These are phyloP conservation scores for Colletotrichum sublineola DNA, from an alignment of 2,329 filamentous ascomycete genomes.

Conservation along the genomic window DNA sequence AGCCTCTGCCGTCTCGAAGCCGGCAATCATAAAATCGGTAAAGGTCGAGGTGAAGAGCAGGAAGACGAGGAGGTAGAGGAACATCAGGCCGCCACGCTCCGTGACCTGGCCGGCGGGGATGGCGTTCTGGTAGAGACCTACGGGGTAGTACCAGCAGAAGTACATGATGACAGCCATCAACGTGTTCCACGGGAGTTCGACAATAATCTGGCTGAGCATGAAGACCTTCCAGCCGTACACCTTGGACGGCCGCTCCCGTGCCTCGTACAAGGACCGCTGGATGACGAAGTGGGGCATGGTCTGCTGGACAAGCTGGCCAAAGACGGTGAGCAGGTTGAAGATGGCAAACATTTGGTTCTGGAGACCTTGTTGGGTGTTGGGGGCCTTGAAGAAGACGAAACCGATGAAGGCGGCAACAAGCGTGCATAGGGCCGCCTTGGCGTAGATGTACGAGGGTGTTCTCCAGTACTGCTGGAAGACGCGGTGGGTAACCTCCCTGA, in stretches of 20 bases:
- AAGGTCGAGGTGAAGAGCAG: constrained; percentile 87
- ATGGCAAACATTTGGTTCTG: constrained; percentile 90
- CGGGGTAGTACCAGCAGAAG: constrained; percentile 87
- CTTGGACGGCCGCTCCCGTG: constrained; percentile 86
- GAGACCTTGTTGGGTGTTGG: constrained; percentile 80
- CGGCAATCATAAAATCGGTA: constrained; percentile 81
- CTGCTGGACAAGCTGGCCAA: constrained; percentile 83
- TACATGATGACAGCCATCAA: constrained; percentile 83
- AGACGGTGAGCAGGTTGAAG: constrained; percentile 86
- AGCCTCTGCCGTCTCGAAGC: constrained; percentile 80
- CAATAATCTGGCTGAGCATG: constrained; percentile 84
- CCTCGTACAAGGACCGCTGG: constrained; percentile 86
- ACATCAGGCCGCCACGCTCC: constrained; percentile 83
- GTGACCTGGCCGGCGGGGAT: constrained; percentile 69
- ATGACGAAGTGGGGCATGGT: constrained; percentile 90
- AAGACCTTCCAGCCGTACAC: constrained; percentile 89
- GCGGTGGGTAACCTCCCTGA: constrained; percentile 76
- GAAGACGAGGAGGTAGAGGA: constrained; percentile 81
- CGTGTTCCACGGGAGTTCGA: constrained; percentile 88
- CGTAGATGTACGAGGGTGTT: constrained; percentile 89
- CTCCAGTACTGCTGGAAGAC: constrained; percentile 96
- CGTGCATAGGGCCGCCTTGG: constrained; percentile 78
- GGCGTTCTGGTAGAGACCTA: constrained; percentile 82
- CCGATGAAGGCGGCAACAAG: constrained; percentile 81
- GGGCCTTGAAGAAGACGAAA: constrained; percentile 82